phyloP scores from a whole-genome alignment of 2,329 filamentous ascomycete species.

The Ascochyta koolunga region DNA sequence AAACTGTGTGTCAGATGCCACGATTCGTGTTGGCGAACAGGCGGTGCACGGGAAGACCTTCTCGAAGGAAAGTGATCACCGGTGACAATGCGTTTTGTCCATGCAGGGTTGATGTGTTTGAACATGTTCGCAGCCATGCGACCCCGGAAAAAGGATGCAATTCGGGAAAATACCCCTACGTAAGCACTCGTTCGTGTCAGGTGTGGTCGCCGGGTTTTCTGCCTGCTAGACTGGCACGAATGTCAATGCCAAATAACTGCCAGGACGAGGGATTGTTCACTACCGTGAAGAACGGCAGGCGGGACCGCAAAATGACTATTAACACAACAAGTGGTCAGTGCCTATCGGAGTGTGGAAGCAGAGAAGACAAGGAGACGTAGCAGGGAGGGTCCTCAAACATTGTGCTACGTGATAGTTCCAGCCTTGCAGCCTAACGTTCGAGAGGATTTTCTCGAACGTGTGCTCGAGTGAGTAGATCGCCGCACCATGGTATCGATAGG shows the following conservation, averaged over 20 bases:
- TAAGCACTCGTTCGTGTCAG: slow-evolving; percentile 20
- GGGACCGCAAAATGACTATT: slow-evolving; percentile 3
- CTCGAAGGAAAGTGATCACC: slow-evolving; percentile 30
- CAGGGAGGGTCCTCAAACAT: slow-evolving; percentile 9
- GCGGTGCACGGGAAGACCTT: slow-evolving; percentile 29
- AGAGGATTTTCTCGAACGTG: slow-evolving; percentile 14
- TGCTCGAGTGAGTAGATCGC: slow-evolving; percentile 13
- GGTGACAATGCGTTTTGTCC: slow-evolving; percentile 10
- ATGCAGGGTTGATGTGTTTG: slow-evolving; percentile 26
- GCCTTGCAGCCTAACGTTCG: slow-evolving; percentile 22
- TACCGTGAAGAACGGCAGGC: slow-evolving; percentile 20
- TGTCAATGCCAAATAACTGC: slow-evolving; percentile 26
- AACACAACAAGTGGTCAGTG: slow-evolving; percentile 5
- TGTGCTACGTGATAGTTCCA: slow-evolving; percentile 14
- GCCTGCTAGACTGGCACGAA: slow-evolving; percentile 17
- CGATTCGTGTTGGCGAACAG: slow-evolving; percentile 31
- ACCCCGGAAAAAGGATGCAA: slow-evolving; percentile 19
- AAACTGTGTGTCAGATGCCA: slow-evolving; percentile 17
- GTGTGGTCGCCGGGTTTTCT: slow-evolving; percentile 21
- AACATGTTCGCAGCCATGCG: slow-evolving; percentile 37
- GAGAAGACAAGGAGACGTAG: slow-evolving; percentile 6
- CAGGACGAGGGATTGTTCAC: slow-evolving; percentile 19
- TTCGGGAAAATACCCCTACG: slow-evolving; percentile 7
- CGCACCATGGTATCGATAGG: slow-evolving; percentile 30
- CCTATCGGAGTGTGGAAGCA: slow-evolving; percentile 13